Evolutionary conservation across 2,329 filamentous ascomycete genomes (phyloP), one percentile per base, ranked within the genome.

Genomic region (Microsporum audouinii): DNA sequence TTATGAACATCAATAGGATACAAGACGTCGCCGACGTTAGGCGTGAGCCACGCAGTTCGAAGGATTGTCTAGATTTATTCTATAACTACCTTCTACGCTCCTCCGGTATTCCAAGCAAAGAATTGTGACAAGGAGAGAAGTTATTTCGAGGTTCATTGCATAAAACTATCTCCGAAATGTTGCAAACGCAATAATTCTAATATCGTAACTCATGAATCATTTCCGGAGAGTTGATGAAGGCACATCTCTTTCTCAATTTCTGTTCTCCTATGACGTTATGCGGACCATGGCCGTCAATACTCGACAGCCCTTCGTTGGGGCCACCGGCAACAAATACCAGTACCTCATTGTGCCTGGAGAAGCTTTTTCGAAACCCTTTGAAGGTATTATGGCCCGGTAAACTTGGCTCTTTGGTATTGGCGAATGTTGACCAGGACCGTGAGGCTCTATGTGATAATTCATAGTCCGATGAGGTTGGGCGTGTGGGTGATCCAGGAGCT

Each of bases 371-470:
- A 23, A 47, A 60, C 43, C 51, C 59, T 45, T 23, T 12, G 29
- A 60, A 57, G 17, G 59, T 60, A 10, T 47, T 33, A 34, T 57
- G 53, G 7, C 49, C 27, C 34, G 47, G 27, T 31, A 56, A 14
- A 8, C 47, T 56, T 27, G 59, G 59, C 4, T 43, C 33, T 27
- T 51, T 51, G 41, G 53, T 57, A n/a, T 38, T 60, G 17, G 27
- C 59, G 12, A 60, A 60, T 2, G 59, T 43, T n/a, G 59, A 38
- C 59, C 59, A 60, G 34, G 59, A 60, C 31, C 59, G 17, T 45
- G 59, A 33, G 39, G 59, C 59, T 34, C 55, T n/a, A 29, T n/a
- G 39, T 17, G 17, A 3, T 23, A 60, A 39, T 6, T 29, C 12
- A 38, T 31, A 45, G 59, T 60, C 59, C n/a, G 33, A n/a, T 3